Evolutionary conservation across 345 rosid species (phyloP), one percentile per base, ranked within the genome.

Genomic region (Erysimum cheiranthoides): DNA sequence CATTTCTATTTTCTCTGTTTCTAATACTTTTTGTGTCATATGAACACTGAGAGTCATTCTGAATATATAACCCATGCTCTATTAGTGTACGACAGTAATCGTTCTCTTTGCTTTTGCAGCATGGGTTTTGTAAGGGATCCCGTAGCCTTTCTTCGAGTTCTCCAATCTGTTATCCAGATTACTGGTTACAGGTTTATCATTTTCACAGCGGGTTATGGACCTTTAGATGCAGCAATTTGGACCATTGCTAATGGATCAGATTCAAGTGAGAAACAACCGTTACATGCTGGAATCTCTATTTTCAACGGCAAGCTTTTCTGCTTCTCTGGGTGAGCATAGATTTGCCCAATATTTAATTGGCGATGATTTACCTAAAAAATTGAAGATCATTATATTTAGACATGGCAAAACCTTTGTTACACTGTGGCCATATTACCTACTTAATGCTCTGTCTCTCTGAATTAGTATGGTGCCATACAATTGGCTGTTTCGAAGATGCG

Each of bases 401-500:
- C 45, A 64, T 28, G 28, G 27, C 53, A 47, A 27, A 12, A 65
- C 30, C 10, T 47, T n/a, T n/a, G n/a, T 12, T 32, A 34, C 8
- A 1, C 18, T 45, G 57, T 43, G 63, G 14, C 51, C 25, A 0
- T 53, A 47, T 57, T 35, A 65, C 68, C 27, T 66, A 7, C 30
- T 21, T 14, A 5, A 25, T 4, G 52, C 25, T 25, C 62, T 42
- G 11, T 67, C 47, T 67, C 14, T 47, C 7, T 78, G 73, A 82
- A 62, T 78, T 77, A 93, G 96, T 49, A 75, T 75, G 82, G 74
- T 93, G 64, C 90, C 97, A 30, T 91, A 91, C 82, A 82, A 72
- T 28, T 88, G 91, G 89, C 78, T 93, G 64, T 89, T 91, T 66
- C 74, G 60, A 74, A 84, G 83, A 84, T 93, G 97, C 68, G 79